Percentiles rank a stretch among this genome's conserved stretches.
Conservation (phyloP, 169 alveolate genomes). For the Babesia caballi region DNA sequence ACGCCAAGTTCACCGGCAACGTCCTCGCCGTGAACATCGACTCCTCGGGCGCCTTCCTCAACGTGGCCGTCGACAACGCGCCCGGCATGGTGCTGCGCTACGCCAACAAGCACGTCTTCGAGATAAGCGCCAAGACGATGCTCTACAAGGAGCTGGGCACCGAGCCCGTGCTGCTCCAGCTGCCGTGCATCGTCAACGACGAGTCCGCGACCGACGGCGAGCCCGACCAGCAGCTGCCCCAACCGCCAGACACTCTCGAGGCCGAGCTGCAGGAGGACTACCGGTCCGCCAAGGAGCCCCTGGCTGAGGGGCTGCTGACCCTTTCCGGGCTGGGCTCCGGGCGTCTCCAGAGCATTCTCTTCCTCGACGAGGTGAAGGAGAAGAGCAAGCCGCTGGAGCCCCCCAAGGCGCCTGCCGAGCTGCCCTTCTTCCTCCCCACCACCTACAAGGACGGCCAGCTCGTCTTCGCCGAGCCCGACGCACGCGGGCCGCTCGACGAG, state of each 20-base stretch:
- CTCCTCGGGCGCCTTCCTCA: conserved; percentile 49
- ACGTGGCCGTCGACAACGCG: conserved; percentile 39
- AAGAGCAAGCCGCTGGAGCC: conserved; percentile 64
- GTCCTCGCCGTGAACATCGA: conserved; percentile 43
- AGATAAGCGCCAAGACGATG: conserved; percentile 44
- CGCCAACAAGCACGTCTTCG: conserved; percentile 58
- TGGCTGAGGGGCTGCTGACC: conserved; percentile 45
- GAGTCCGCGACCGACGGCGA: neutral
- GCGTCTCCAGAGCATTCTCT: conserved; percentile 38
- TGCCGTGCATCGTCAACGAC: conserved; percentile 15
- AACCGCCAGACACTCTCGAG: neutral
- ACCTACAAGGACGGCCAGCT: conserved; percentile 64
- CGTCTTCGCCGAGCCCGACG: conserved; percentile 57
- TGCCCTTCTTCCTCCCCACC: conserved; percentile 64
- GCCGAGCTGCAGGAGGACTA: conserved; percentile 27
- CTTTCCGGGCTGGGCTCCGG: conserved; percentile 51
- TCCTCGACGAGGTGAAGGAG: conserved; percentile 52
- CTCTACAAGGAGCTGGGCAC: conserved; percentile 45
- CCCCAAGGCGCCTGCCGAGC: conserved; percentile 39
- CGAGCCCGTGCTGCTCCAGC: conserved; percentile 38
- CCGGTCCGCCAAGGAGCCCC: conserved; percentile 9
- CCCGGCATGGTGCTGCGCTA: conserved; percentile 58
- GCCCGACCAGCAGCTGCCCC: neutral
- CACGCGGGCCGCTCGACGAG: neutral
- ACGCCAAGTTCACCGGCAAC: conserved; percentile 39